Percentiles rank a stretch among this genome's conserved stretches.
phyloP scores from a whole-genome alignment of 148 eudicot species.

The Oxyria digyna region DNA sequence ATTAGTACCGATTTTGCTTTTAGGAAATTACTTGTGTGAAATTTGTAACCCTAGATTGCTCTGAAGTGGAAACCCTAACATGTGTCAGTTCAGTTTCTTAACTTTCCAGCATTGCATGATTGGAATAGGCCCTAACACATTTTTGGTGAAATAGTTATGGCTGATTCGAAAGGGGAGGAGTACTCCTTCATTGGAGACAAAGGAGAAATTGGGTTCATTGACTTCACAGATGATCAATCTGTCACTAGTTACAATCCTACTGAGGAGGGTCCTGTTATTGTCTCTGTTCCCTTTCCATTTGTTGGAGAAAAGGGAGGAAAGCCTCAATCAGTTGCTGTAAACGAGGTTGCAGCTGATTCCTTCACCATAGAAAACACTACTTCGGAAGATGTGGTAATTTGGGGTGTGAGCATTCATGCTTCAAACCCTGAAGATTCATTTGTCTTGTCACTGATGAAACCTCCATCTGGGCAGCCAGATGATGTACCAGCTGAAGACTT shows the following conservation, averaged over 20 bases:
- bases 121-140: not conserved
- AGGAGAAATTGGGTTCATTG: conserved; percentile 73
- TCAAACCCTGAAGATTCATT: conserved; percentile 73
- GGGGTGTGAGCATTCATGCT: conserved; percentile 57
- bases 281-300: conserved; percentile 79
- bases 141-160: conserved; percentile 9
- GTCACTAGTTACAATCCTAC: conserved; percentile 42
- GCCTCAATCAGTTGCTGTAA: conserved; percentile 51
- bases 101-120: not conserved
- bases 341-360: conserved; percentile 35
- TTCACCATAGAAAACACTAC: conserved; percentile 58
- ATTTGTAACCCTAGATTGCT: not conserved
- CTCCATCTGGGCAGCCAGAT: conserved; percentile 39
- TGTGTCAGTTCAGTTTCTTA: not conserved
- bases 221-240: conserved; percentile 48
- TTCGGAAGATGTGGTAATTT: conserved; percentile 43
- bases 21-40: not conserved
- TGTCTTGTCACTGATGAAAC: conserved; percentile 66
- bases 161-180: conserved; percentile 28
- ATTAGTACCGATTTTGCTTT: not conserved
- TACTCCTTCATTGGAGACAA: conserved; percentile 57
- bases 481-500: conserved; percentile 28
- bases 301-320: conserved; percentile 39
- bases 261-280: conserved; percentile 45
- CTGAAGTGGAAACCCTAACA: not conserved